Percentiles rank a stretch among this genome's conserved stretches.
These are phyloP conservation scores for Cyclotella cryptica DNA, from an alignment of 108 stramenopile genomes.

Conservation along the genomic window DNA sequence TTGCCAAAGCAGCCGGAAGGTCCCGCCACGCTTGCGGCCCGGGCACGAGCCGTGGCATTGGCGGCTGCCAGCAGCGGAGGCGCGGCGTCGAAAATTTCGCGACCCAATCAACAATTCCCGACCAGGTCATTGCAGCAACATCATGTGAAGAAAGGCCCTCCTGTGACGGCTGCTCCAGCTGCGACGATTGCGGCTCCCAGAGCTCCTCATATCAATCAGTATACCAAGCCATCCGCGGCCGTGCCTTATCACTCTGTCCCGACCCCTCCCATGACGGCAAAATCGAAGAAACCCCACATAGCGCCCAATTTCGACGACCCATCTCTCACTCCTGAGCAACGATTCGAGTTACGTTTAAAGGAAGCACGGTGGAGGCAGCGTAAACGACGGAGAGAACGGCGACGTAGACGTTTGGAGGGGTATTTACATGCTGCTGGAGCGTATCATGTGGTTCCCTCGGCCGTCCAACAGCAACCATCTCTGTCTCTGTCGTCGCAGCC, in stretches of 20 bases:
- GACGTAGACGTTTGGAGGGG: conserved; percentile 37
- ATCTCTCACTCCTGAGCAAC: conserved; percentile 19
- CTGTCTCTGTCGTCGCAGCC: neutral
- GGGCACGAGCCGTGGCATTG: conserved; percentile 23
- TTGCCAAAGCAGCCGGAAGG: conserved; percentile 26
- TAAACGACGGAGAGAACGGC: conserved; percentile 45
- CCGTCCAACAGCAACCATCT: neutral
- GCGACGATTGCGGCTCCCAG: neutral
- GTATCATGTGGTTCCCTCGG: neutral
- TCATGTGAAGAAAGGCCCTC: neutral
- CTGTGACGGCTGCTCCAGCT: neutral
- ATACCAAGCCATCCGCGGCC: neutral
- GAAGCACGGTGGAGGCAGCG: conserved; percentile 52
- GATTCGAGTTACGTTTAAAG: conserved; percentile 34
- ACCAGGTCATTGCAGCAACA: conserved; percentile 3
- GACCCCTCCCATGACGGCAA: conserved; percentile 1
- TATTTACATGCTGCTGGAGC: neutral
- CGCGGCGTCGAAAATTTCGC: neutral
- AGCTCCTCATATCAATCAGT: neutral
- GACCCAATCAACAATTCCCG: conserved; percentile 27
- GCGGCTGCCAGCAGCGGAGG: conserved; percentile 6
- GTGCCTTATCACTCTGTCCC: conserved; percentile 6
- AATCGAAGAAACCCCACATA: conserved; percentile 43
- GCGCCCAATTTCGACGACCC: conserved; percentile 43
- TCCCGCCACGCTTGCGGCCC: conserved; percentile 44